Evolutionary conservation across 2,329 filamentous ascomycete species (phyloP).

Genomic region (Ophiostoma ulmi): DNA sequence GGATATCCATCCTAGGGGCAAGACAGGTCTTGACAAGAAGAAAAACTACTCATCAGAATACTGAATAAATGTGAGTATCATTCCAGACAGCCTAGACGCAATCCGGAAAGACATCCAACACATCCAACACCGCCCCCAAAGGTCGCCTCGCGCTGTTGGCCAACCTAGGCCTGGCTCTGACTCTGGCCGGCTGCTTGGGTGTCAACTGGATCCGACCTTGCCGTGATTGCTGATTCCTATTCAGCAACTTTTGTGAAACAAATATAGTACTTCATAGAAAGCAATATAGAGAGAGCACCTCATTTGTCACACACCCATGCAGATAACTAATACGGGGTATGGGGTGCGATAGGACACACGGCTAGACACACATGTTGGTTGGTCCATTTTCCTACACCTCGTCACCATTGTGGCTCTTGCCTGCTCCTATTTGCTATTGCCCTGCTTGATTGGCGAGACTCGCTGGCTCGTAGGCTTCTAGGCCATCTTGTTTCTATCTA

Average conservation of each 20-base stretch:
- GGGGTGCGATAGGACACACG: not conserved
- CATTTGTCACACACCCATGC: not conserved
- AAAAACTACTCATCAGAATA: not conserved
- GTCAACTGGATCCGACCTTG: not conserved
- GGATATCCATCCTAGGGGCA: not conserved
- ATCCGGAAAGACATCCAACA: no score
- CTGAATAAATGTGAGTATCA: not conserved
- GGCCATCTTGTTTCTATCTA: not conserved
- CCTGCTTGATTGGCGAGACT: not conserved
- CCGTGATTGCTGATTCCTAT: not conserved
- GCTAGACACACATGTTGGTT: not conserved
- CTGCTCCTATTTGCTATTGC: not conserved
- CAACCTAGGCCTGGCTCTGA: not conserved
- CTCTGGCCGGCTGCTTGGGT: not conserved
- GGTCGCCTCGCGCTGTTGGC: not conserved
- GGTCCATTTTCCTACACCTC: not conserved
- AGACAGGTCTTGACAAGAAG: not conserved
- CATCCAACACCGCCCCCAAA: not conserved
- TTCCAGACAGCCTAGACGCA: not conserved
- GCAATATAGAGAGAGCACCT: not conserved
- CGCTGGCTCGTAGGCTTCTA: no score
- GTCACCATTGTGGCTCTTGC: not conserved
- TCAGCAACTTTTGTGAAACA: not conserved
- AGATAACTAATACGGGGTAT: slow-evolving; percentile 1
- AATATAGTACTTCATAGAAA: not conserved